Evolutionary conservation across 495 filamentous ascomycete genomes (phyloP), one percentile per base, ranked within the genome.

Genomic region (Hypoxylon cercidicola): DNA sequence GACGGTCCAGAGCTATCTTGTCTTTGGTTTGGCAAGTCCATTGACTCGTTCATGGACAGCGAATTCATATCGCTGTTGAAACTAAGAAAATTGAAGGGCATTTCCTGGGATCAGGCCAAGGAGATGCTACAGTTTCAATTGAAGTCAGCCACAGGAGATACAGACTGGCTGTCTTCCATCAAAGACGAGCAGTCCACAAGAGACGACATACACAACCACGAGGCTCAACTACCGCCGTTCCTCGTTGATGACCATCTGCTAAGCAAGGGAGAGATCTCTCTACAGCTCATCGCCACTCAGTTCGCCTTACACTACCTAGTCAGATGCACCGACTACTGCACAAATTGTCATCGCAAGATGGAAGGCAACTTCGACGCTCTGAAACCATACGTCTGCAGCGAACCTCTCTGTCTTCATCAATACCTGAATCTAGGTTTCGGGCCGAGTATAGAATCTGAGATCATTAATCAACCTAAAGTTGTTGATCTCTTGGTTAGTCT

Each of bases 361-460:
- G 72, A 85, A n/a, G 82, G 82, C 5, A 84, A 86, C 6, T 90
- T 96, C 45, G 91, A 93, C 65, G 89, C 93, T n/a, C 78, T 98
- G 41, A 94, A 93, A 60, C 94, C 94, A 0, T 97, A 95, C 67
- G 92, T 97, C 16, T 98, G 94, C 80, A 87, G 85, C 23, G 85
- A 87, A 16, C 84, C 83, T 3, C 81, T 98, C 7, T 98, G 94
- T 70, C 78, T 97, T 1, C 95, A 92, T 64, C 94, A 98, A 69
- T 97, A 96, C 77, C 90, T 97, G 86, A 82, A 84, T n/a, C 81
- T 95, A 21, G 93, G 92, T 0, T 88, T 97, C 72, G 93, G 93
- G 0, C 89, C 92, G 1, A 91, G 86, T 68, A 85, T 97, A 55
- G 93, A 97, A 70, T 85, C 92, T 70, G 93, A 97, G 69, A 90